These are phyloP conservation scores for Chrysoporthe puriensis DNA, from an alignment of 2,329 filamentous ascomycete genomes.

Conservation along the genomic window DNA sequence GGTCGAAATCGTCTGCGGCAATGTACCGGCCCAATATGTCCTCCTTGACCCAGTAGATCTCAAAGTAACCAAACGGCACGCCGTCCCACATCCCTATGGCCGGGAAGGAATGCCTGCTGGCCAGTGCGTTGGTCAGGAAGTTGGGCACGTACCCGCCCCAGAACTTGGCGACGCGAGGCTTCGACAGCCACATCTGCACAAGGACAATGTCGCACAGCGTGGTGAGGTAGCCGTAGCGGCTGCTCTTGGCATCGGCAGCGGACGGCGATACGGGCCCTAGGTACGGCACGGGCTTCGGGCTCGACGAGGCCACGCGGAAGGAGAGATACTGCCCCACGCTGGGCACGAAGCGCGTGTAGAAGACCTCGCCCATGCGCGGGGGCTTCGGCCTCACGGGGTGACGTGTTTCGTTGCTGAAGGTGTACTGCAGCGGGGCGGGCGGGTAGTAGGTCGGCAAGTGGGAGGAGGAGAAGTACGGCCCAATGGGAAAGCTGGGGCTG, in stretches of 20 bases:
- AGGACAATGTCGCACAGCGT: constrained; percentile 59
- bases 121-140: constrained; percentile 70
- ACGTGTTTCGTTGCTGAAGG: constrained; percentile 74
- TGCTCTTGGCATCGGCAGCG: constrained; percentile 36
- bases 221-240: constrained; percentile 43
- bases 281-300: constrained; percentile 65
- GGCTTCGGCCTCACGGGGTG: constrained; percentile 90
- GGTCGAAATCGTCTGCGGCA: constrained; percentile 76
- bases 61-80: constrained; percentile 94
- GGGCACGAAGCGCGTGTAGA: constrained; percentile 87
- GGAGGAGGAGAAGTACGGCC: constrained; percentile 80
- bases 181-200: constrained; percentile 86
- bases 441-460: constrained; percentile 92
- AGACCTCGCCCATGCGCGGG: constrained; percentile 84
- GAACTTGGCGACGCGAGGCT: constrained; percentile 79
- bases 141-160: constrained; percentile 73
- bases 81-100: constrained; percentile 94
- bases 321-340: constrained; percentile 83
- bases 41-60: constrained; percentile 98
- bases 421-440: constrained; percentile 80
- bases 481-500: constrained; percentile 50
- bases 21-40: constrained; percentile 75
- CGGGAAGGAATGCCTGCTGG: constrained; percentile 78
- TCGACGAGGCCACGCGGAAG: constrained; percentile 80
- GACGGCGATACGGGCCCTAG: constrained; percentile 58